Evolutionary conservation across 1,284 basidiomycete genomes (phyloP).

Genomic region (Vanrija humicola): DNA sequence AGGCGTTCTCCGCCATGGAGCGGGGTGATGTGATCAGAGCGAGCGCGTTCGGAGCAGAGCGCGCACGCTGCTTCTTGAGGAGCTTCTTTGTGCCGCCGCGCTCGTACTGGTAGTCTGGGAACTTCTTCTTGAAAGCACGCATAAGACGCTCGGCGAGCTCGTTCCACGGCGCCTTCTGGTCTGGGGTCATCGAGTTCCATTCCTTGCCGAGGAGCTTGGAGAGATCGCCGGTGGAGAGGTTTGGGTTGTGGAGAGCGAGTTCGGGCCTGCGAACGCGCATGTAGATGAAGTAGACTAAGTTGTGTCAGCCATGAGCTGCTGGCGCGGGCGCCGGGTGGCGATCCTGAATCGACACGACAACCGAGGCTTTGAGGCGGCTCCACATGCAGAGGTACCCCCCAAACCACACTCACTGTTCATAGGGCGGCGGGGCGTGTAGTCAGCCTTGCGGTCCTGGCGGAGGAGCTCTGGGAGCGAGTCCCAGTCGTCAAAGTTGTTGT

Average conservation of each 20-base stretch:
- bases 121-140: slow-evolving; percentile 21
- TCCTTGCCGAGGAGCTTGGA: slow-evolving; percentile 20
- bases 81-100: slow-evolving; percentile 12
- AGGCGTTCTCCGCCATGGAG: slow-evolving; percentile 5
- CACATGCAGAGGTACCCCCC: neutral
- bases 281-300: slow-evolving; percentile 19
- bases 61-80: slow-evolving; percentile 4
- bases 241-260: slow-evolving; percentile 16
- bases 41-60: slow-evolving; percentile 1
- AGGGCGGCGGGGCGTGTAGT: slow-evolving; percentile 14
- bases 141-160: slow-evolving; percentile 17
- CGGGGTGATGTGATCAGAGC: neutral
- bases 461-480: slow-evolving; percentile 18
- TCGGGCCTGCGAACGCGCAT: slow-evolving; percentile 18
- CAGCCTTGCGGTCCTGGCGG: slow-evolving; percentile 16
- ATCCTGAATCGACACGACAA: too few species aligned
- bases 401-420: slow-evolving; percentile 16
- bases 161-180: slow-evolving; percentile 17
- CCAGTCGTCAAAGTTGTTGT: slow-evolving; percentile 14
- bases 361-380: neutral
- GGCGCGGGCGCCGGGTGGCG: too few species aligned
- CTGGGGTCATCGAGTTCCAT: slow-evolving; percentile 12
- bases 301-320: too few species aligned
- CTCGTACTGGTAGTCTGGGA: slow-evolving; percentile 24
- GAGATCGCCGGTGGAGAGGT: slow-evolving; percentile 16